phyloP scores from a whole-genome alignment of 768 basidiomycete genomes.

The Boletellus sp. region DNA sequence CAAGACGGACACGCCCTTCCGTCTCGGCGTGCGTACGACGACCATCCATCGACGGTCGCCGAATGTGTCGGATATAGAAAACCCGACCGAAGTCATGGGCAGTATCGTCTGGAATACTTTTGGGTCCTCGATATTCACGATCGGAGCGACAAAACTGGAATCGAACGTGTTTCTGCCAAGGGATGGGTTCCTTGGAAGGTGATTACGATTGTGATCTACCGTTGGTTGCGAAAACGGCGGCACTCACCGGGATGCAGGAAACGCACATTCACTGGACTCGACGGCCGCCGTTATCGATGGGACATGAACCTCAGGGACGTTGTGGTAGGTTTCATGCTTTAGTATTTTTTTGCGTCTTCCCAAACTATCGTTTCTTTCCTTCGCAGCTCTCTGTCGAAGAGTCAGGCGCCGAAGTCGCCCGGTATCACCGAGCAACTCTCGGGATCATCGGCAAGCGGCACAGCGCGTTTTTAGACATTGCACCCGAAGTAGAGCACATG shows the following conservation, averaged over 20 bases:
- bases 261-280: slow-evolving; percentile 30
- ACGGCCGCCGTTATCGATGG: slow-evolving; percentile 34
- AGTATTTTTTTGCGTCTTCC: not conserved
- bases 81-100: slow-evolving; percentile 28
- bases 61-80: slow-evolving; percentile 1
- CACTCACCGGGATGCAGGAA: too few species aligned
- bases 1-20: slow-evolving; percentile 25
- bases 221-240: too few species aligned
- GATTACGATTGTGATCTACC: not conserved
- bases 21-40: slow-evolving; percentile 14
- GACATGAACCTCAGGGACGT: slow-evolving; percentile 12
- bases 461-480: slow-evolving; percentile 21
- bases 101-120: slow-evolving; percentile 32
- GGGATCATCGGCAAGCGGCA: slow-evolving; percentile 25
- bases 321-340: slow-evolving; percentile 6
- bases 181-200: slow-evolving; percentile 17
- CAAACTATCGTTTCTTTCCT: not conserved
- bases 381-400: slow-evolving; percentile 22
- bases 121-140: slow-evolving; percentile 28
- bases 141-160: slow-evolving; percentile 24
- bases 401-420: slow-evolving; percentile 12
- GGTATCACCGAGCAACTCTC: slow-evolving; percentile 20
- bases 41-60: slow-evolving; percentile 16
- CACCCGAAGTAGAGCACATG: slow-evolving; percentile 22
- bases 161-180: slow-evolving; percentile 23